phyloP scores from a whole-genome alignment of 257 asterid species.

The Paulownia fortunei region DNA sequence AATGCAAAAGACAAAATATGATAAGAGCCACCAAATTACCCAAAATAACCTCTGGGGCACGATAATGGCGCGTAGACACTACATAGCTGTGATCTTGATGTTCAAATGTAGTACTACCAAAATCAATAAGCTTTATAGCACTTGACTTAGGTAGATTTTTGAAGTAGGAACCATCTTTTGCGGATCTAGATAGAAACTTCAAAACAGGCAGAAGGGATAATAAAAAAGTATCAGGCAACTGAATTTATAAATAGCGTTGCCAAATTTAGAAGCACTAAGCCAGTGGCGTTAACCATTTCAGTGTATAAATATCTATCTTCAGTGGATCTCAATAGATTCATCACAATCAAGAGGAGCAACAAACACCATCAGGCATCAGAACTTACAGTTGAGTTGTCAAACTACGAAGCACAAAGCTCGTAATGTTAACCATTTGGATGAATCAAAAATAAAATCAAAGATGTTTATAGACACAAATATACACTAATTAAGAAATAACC shows the following conservation, averaged over 20 bases:
- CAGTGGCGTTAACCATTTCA: not conserved
- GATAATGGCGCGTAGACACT: conserved; percentile 92
- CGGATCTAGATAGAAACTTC: conserved; percentile 63
- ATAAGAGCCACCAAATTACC: conserved; percentile 58
- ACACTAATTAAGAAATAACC: not conserved
- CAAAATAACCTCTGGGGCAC: conserved; percentile 96
- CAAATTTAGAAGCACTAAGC: conserved; percentile 19
- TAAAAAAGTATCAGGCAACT: not conserved
- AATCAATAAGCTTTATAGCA: conserved; percentile 94
- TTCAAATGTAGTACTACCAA: conserved; percentile 85
- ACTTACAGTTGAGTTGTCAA: conserved; percentile 12
- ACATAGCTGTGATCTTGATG: conserved; percentile 81
- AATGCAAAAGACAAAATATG: conserved; percentile 11
- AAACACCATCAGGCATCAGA: conserved; percentile 20
- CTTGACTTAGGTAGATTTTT: conserved; percentile 89
- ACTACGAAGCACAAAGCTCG: not conserved
- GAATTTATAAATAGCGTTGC: conserved; percentile 9
- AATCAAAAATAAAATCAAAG: conserved; percentile 3
- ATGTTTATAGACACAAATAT: not conserved
- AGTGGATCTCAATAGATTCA: conserved; percentile 30
- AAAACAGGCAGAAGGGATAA: conserved; percentile 34
- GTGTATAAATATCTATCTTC: conserved; percentile 22
- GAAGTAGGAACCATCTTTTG: conserved; percentile 67
- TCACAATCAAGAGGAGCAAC: conserved; percentile 16
- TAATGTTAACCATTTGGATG: conserved; percentile 7